phyloP scores from a whole-genome alignment of 2,329 filamentous ascomycete species.

The Alternaria panax region DNA sequence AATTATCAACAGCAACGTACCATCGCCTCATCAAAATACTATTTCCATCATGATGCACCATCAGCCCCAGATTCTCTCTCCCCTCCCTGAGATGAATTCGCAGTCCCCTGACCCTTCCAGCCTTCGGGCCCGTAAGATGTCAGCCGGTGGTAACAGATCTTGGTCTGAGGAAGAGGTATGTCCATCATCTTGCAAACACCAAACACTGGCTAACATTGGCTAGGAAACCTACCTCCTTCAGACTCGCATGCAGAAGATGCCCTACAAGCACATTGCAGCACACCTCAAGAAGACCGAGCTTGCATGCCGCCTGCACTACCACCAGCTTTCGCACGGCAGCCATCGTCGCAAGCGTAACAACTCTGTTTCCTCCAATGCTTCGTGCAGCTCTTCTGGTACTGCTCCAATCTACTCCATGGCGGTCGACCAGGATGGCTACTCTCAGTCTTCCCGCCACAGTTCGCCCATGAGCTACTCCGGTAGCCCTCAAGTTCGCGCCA shows the following conservation, averaged over 20 bases:
- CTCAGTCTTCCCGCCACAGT: constrained; percentile 49
- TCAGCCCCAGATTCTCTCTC: constrained; percentile 49
- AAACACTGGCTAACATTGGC: constrained; percentile 26
- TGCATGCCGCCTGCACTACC: constrained; percentile 85
- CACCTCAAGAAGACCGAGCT: constrained; percentile 88
- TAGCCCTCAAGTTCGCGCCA: constrained; percentile 46
- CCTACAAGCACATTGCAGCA: constrained; percentile 87
- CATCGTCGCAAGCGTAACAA: constrained; percentile 79
- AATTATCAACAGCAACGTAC: constrained; percentile 21
- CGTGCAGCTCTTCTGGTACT: constrained; percentile 48
- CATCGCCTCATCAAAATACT: not conserved
- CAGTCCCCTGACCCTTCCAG: constrained; percentile 49
- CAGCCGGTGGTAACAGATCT: constrained; percentile 77
- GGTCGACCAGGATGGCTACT: constrained; percentile 46
- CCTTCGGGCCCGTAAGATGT: constrained; percentile 72
- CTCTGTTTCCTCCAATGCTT: constrained; percentile 68
- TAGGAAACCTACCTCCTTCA: constrained; percentile 85
- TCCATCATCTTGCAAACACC: not conserved
- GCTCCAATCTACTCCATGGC: constrained; percentile 51
- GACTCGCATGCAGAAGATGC: constrained; percentile 86
- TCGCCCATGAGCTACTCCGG: constrained; percentile 55
- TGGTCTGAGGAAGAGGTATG: constrained; percentile 87
- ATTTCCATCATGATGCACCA: constrained; percentile 47
- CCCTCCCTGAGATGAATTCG: constrained; percentile 48
- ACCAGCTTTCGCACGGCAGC: constrained; percentile 83